These are phyloP conservation scores for Xerocomellus dryophilus DNA, from an alignment of 768 basidiomycete genomes.

Conservation along the genomic window DNA sequence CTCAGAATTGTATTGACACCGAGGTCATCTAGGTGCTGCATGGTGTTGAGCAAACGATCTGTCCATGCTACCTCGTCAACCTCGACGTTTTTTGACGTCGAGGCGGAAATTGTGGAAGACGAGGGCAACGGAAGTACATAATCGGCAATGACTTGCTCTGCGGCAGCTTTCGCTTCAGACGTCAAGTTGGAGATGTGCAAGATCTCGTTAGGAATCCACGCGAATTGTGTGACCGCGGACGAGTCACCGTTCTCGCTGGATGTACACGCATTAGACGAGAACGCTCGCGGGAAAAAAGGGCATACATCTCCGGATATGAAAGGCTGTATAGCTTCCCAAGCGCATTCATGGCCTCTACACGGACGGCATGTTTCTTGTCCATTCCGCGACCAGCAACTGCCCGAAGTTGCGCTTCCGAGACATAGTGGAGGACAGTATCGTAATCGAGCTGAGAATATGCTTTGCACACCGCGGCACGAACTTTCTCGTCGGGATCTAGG, in stretches of 20 bases:
- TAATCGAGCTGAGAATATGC: constrained; percentile 84
- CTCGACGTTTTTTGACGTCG: constrained; percentile 47
- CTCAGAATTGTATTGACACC: constrained; percentile 54
- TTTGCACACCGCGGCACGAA: constrained; percentile 81
- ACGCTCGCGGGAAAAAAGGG: neutral
- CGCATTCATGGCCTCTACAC: constrained; percentile 71
- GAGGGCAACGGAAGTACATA: constrained; percentile 79
- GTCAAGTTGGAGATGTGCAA: constrained; percentile 52
- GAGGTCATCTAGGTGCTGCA: constrained; percentile 64
- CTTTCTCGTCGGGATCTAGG: constrained; percentile 86
- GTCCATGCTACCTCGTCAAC: constrained; percentile 84
- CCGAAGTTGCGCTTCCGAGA: constrained; percentile 59
- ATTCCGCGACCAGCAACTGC: constrained; percentile 66
- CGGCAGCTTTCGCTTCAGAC: constrained; percentile 57
- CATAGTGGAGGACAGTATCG: constrained; percentile 83
- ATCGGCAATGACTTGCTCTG: constrained; percentile 68
- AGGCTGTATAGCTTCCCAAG: constrained; percentile 76
- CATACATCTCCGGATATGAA: constrained; percentile 90
- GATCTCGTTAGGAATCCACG: constrained; percentile 86
- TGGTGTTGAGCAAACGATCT: constrained; percentile 70
- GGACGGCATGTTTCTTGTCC: constrained; percentile 80
- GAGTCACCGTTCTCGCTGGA: constrained; percentile 76
- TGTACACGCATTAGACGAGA: neutral
- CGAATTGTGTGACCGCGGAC: constrained; percentile 73
- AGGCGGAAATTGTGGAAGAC: constrained; percentile 34